Conservation (phyloP, 768 basidiomycete genomes). For the Russula foetens region DNA sequence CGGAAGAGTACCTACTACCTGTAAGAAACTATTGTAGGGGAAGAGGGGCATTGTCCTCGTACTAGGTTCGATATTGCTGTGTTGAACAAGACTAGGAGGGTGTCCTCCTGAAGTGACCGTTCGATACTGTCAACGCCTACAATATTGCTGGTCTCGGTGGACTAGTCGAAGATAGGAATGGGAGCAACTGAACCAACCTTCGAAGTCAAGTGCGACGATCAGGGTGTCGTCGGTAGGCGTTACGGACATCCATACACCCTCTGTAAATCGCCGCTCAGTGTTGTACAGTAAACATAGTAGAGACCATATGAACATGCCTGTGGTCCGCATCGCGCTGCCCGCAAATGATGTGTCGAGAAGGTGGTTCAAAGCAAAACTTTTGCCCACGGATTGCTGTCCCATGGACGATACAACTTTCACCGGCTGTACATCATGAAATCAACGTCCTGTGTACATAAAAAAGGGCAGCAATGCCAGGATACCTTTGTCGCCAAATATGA, state of each 20-base stretch:
- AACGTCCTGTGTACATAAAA: neutral
- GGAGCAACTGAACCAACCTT: constrained; percentile 32
- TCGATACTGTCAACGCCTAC: constrained; percentile 57
- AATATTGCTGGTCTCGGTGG: neutral
- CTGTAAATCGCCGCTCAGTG: constrained; percentile 20
- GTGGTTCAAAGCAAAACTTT: constrained; percentile 52
- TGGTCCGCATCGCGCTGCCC: constrained; percentile 57
- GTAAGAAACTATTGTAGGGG: neutral
- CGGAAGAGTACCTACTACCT: constrained; percentile 47
- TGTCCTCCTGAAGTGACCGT: constrained; percentile 55
- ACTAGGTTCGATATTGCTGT: constrained; percentile 59
- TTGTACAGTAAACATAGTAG: neutral
- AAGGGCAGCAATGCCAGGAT: neutral
- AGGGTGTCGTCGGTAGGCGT: constrained; percentile 49
- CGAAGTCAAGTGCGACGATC: constrained; percentile 56
- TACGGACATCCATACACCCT: constrained; percentile 62
- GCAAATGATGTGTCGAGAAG: constrained; percentile 58
- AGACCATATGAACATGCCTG: constrained; percentile 30
- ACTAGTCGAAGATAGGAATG: neutral
- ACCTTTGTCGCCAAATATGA: constrained; percentile 57
- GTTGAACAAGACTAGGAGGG: constrained; percentile 54
- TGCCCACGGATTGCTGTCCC: constrained; percentile 63
- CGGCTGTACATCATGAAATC: constrained; percentile 30
- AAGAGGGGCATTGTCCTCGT: neutral
- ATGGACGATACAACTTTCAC: constrained; percentile 61